phyloP scores from a whole-genome alignment of 805 yeast genomes.

The Cyberlindnera mrakii region DNA sequence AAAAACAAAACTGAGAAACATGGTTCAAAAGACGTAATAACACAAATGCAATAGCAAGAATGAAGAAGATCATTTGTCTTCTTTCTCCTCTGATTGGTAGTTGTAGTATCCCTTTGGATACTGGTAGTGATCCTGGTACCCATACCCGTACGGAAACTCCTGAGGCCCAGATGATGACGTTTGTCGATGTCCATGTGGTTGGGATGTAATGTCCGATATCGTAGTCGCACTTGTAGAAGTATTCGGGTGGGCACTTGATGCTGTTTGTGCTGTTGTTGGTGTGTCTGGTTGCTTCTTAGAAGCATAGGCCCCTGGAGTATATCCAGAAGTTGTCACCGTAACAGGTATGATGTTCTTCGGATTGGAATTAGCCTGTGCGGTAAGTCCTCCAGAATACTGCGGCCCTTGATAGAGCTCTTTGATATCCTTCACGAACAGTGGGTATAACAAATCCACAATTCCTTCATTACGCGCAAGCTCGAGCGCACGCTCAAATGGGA shows the following conservation, averaged over 20 bases:
- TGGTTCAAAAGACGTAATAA: too few relatives aligned
- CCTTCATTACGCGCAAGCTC: conserved; percentile 66
- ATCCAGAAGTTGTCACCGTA: conserved; percentile 21
- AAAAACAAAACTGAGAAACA: too few relatives aligned
- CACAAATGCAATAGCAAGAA: too few relatives aligned
- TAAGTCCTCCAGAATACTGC: conserved; percentile 25
- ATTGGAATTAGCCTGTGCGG: conserved; percentile 25
- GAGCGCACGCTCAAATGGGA: conserved; percentile 65
- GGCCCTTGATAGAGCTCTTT: conserved; percentile 33
- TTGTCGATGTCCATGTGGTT: too few relatives aligned
- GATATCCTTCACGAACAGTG: conserved; percentile 60
- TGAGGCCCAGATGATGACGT: too few relatives aligned
- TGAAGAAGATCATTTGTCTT: too few relatives aligned
- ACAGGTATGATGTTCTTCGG: conserved; percentile 25
- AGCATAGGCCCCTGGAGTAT: conserved; percentile 8
- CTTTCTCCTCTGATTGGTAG: neutral
- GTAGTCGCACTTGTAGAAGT: too few relatives aligned
- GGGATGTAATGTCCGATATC: too few relatives aligned
- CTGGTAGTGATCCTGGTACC: neutral
- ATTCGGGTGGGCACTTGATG: neutral
- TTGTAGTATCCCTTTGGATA: neutral
- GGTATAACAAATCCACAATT: conserved; percentile 51
- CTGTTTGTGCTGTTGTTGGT: neutral
- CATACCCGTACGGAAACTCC: neutral
- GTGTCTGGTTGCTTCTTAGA: neutral